Evolutionary conservation across 83 land plant genomes (phyloP).

Genomic region (Diphasiastrum complanatum): DNA sequence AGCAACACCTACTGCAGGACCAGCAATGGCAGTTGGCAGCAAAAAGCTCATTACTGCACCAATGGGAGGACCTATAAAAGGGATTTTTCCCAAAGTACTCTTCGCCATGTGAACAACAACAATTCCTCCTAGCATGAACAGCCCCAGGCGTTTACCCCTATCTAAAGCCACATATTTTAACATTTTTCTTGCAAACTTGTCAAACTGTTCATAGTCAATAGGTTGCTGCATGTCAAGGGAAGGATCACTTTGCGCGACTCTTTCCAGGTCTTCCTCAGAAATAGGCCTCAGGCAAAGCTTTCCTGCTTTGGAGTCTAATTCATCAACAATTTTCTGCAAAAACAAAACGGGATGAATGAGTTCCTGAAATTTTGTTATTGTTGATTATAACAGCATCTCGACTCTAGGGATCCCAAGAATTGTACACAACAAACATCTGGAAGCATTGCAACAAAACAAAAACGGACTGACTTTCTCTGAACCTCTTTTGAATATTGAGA

Average conservation of each 20-base stretch:
- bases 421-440: neutral
- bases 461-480: no score
- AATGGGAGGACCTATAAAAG: slow-evolving; percentile 38
- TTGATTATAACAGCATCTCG: neutral
- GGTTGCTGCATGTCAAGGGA: slow-evolving; percentile 23
- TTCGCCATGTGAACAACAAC: slow-evolving; percentile 37
- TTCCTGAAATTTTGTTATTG: neutral
- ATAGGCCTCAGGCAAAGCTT: slow-evolving; percentile 34
- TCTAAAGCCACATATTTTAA: slow-evolving; percentile 37
- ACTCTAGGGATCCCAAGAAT: neutral
- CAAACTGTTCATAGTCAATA: slow-evolving; percentile 30
- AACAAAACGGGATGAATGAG: neutral
- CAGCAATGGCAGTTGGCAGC: slow-evolving; percentile 36
- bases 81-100: slow-evolving; percentile 30
- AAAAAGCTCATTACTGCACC: slow-evolving; percentile 23
- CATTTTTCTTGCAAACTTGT: slow-evolving; percentile 29
- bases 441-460: no score
- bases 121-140: slow-evolving; percentile 45
- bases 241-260: slow-evolving; percentile 16
- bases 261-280: slow-evolving; percentile 35
- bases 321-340: slow-evolving; percentile 32
- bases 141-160: slow-evolving; percentile 42
- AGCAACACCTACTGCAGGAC: slow-evolving; percentile 45
- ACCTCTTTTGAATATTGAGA: no score
- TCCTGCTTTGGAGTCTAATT: slow-evolving; percentile 36